Base-by-base conservation (phyloP, 768 basidiomycete genomes). In the Podaxis sp. region DNA sequence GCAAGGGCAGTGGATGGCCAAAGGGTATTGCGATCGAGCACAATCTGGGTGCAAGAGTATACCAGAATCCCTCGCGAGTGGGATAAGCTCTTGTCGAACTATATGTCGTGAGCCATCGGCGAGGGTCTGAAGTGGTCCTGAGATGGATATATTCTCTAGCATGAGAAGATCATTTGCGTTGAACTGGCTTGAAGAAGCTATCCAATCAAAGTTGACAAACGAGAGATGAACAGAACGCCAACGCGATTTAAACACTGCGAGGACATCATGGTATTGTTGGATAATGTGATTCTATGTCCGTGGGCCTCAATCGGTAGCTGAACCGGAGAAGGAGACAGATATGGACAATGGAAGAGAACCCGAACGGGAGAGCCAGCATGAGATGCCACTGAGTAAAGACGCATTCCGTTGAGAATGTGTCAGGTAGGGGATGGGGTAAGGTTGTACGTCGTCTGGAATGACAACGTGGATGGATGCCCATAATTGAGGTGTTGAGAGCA, bases 391-490 rank as follows among this genome's bases (percentile, higher is more conserved):
- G 42, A 44, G 42, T 4, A 18, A 25, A 10, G 55, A 46, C 7
- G 18, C 14, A 7, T 9, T 23, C 7, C 27, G n/a, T 23, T 10
- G 18, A 10, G 40, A 42, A 0, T 2, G 14, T 5, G 16, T 2
- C 5, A 4, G 10, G 5, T 3, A 50, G 4, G 28, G 4, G 7
- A 35, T n/a, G 9, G 14, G 2, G 14, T 14, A 14, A 23, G 48
- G 9, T 10, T 9, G 6, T 27, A 23, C 9, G 4, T 11, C 10
- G 1, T 9, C 21, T 18, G 63, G 66, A 21, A 66, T 56, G n/a
- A 55, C 54, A 21, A 68, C 61, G 28, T 65, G 63, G 50, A 68
- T 62, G n/a, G 57, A 50, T 0, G 63, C 47, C 68, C 67, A 69
- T n/a, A 69, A 56, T 0, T 46, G 27, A 3, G 65, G 64, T 7